phyloP scores from a whole-genome alignment of 78 protist genomes.

The Bigelowiella natans region DNA sequence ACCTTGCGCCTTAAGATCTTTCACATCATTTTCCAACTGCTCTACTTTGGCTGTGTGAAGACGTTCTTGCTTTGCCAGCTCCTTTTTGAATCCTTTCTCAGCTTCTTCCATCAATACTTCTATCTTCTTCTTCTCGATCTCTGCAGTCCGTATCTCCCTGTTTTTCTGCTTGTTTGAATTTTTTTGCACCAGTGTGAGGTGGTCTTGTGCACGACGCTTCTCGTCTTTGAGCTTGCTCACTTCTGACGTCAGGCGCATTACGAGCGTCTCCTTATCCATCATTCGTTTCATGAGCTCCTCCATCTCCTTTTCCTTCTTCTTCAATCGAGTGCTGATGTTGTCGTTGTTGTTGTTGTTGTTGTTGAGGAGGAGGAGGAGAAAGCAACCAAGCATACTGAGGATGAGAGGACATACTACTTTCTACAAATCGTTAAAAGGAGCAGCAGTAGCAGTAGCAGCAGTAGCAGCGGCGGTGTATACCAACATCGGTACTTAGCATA shows the following conservation, averaged over 20 bases:
- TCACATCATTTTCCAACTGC: background rate
- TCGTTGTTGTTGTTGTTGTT: no score
- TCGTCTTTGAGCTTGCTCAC: background rate
- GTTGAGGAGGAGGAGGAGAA: no score
- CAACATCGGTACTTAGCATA: no score
- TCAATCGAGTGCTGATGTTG: no score
- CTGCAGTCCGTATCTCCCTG: background rate
- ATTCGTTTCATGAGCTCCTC: no score
- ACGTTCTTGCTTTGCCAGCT: background rate
- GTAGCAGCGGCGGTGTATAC: no score
- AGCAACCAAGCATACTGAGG: no score
- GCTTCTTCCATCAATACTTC: background rate
- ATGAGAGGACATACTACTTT: no score
- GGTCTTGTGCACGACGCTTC: background rate
- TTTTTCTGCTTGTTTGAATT: background rate
- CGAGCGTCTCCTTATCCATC: no score
- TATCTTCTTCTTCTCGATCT: background rate
- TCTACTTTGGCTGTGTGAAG: background rate
- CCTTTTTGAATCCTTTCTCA: background rate
- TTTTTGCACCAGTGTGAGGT: background rate
- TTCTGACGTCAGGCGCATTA: background rate
- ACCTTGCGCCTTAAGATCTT: background rate
- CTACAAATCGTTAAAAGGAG: no score
- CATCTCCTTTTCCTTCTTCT: no score
- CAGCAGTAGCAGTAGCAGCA: no score